A percentile compares a stretch with the other conserved stretches of the same genome.
Evolutionary conservation across 805 yeast species (phyloP).

Genomic region (Lipomyces japonicus): DNA sequence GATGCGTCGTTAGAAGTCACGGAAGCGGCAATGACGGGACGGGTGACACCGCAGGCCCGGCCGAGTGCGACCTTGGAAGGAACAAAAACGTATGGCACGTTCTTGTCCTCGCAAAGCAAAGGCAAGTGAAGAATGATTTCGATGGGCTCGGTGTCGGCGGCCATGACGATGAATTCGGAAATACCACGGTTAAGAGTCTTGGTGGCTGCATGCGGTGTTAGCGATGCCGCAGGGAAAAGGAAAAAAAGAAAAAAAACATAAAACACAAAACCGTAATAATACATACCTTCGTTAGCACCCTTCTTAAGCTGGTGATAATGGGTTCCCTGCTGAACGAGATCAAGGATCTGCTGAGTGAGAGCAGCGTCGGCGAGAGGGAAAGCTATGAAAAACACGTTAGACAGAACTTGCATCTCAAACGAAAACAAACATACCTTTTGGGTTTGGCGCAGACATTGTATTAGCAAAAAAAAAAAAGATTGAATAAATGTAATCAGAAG

Average conservation of each 20-base stretch:
- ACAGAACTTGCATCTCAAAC: not conserved
- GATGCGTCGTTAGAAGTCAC: conserved; percentile 98
- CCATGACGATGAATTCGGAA: conserved; percentile 52
- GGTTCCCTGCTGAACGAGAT: conserved; percentile 96
- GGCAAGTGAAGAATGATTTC: conserved; percentile 98
- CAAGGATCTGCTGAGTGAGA: conserved; percentile 93
- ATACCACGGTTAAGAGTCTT: conserved; percentile 30
- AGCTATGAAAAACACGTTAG: conserved; percentile 66
- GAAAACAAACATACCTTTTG: conserved; percentile 50
- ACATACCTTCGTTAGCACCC: conserved; percentile 98
- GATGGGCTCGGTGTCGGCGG: conserved; percentile 99
- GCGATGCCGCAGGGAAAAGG: not conserved
- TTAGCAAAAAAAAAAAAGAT: not conserved
- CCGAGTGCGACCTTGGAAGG: conserved; percentile 98
- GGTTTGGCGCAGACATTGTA: conserved; percentile 81
- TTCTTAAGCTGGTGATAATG: conserved; percentile 97
- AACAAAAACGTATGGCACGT: conserved; percentile 98
- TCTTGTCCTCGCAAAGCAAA: conserved; percentile 96
- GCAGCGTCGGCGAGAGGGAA: conserved; percentile 98
- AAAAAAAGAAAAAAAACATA: not conserved
- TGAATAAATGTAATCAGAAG: conserved; percentile 18
- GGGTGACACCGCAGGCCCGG: conserved; percentile 99
- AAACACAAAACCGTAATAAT: not conserved
- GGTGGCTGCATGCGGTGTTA: conserved; percentile 13
- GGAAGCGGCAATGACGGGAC: conserved; percentile 98